phyloP scores from a whole-genome alignment of 805 yeast species.

The Yarrowia sp. region DNA sequence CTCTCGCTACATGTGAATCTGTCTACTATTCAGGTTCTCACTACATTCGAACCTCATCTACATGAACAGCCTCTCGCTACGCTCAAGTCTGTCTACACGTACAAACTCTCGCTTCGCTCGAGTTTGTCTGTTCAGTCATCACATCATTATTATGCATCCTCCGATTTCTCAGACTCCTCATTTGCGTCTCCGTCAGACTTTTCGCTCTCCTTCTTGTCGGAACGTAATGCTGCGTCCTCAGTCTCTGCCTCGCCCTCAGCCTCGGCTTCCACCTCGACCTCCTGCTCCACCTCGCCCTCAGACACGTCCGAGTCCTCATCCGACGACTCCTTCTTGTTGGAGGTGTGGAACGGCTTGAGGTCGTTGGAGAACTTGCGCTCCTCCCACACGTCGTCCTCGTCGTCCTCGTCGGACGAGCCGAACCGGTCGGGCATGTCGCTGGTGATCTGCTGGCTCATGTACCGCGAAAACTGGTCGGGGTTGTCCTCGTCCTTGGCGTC shows the following conservation, averaged over 20 bases:
- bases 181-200: conserved; percentile 17
- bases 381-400: conserved; percentile 42
- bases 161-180: conserved; percentile 32
- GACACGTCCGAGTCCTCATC: conserved; percentile 34
- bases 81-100: too few relatives aligned
- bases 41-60: too few relatives aligned
- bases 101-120: too few relatives aligned
- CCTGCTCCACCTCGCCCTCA: conserved; percentile 18
- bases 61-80: too few relatives aligned
- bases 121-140: neutral
- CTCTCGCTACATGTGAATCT: too few relatives aligned
- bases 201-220: conserved; percentile 2
- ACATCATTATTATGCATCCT: conserved; percentile 35
- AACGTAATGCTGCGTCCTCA: conserved; percentile 2
- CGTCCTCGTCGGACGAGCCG: conserved; percentile 40
- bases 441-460: conserved; percentile 38
- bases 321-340: conserved; percentile 22
- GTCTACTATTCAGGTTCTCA: too few relatives aligned
- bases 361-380: conserved; percentile 39
- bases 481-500: conserved; percentile 47
- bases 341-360: conserved; percentile 34
- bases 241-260: neutral
- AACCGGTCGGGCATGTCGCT: conserved; percentile 39
- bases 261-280: conserved; percentile 9
- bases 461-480: conserved; percentile 40